phyloP scores from a whole-genome alignment of 2,329 filamentous ascomycete species.

The Calonectria pseudoturangicola region DNA sequence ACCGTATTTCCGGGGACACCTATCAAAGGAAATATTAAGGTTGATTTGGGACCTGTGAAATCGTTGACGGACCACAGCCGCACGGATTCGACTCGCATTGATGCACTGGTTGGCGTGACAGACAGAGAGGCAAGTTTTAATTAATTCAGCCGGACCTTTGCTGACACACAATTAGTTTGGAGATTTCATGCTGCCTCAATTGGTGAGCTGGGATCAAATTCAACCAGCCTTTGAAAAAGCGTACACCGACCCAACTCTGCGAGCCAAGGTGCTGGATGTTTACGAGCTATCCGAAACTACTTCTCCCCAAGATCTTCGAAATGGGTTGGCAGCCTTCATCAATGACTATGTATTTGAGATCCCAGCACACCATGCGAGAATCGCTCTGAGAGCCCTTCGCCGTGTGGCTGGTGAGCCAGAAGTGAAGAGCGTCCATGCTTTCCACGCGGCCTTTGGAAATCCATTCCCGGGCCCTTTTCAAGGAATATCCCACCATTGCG shows the following conservation, averaged over 20 bases:
- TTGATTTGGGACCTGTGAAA: conserved; percentile 13
- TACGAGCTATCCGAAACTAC: neutral
- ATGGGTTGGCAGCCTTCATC: neutral
- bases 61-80: neutral
- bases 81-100: neutral
- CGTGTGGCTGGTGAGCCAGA: neutral
- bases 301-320: neutral
- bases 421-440: neutral
- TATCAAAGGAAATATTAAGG: neutral
- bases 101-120: neutral
- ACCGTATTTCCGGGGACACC: neutral
- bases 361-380: neutral
- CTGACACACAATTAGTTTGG: neutral
- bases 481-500: conserved; percentile 20
- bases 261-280: conserved; percentile 1
- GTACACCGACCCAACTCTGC: neutral
- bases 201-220: conserved; percentile 1
- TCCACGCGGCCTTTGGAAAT: conserved; percentile 23
- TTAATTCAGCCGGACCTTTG: too few species aligned
- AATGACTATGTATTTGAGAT: conserved; percentile 8
- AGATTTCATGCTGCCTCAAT: neutral
- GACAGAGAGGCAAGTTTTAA: conserved; percentile 7
- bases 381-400: neutral
- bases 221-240: neutral
- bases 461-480: conserved; percentile 17